Base-by-base conservation (phyloP, 352 stramenopile genomes). In the Peronosclerospora sorghi region DNA sequence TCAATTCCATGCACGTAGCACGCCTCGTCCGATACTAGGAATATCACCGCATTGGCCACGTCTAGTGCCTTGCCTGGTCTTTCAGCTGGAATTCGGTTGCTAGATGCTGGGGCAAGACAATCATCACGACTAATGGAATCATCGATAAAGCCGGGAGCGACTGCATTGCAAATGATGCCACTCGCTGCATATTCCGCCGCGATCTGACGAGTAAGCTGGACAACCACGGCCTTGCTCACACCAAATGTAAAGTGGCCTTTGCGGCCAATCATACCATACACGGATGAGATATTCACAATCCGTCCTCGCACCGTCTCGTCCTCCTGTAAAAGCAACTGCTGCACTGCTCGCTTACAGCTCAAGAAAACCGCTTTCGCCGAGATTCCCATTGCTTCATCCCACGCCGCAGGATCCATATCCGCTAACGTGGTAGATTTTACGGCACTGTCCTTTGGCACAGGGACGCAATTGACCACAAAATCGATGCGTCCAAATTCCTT, bases 401-500 rank as follows among this genome's bases (percentile, higher is more conserved):
- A 83, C 15, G 59, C 56, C 0, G 62, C 51, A 24, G 60, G 56
- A 9, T 78, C 56, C 20, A 68, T 41, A 17, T 83, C 64, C 15
- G 65, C 56, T 10, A 83, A 49, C 28, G 53, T 18, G 7, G 24
- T 65, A 4, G 56, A 49, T 52, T 74, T 73, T 28, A 54, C 54
- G 0, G 48, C 60, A 28, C 49, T 57, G 6, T 51, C 51, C 12
- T 53, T 54, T 4, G 57, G 61, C 1, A 55, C 34, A 0, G 68
- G 63, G 8, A 83, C 49, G 38, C 70, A 86, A 54, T 86, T 83
- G 43, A 83, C 68, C 12, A 83, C 68, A 61, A 86, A 86, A 54
- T 83, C 73, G 18, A 83, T 68, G 41, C 73, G 73, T 37, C 56
- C 63, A 43, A 76, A 68, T 27, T 66, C 34, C 37, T 68, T 68